Evolutionary conservation across 139 green algal genomes (phyloP), one percentile per base, ranked within the genome.

Genomic region (Tetradesmus obliquus): DNA sequence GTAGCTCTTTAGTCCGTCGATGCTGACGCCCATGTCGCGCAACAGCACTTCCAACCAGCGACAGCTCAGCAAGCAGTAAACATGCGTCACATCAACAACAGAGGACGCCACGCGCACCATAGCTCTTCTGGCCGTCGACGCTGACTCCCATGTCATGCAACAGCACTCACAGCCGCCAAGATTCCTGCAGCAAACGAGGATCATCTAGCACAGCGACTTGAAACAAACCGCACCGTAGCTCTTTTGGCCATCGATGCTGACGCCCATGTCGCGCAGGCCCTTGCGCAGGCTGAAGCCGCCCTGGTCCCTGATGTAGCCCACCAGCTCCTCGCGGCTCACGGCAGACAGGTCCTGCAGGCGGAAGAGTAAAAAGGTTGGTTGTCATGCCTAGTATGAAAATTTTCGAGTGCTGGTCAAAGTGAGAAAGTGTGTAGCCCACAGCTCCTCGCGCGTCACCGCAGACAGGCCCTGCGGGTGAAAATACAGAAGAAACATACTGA

Each of bases 221-320:
- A 72, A 71, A 45, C 32, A 45, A 45, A 45, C 17, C 80, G 15
- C 82, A 87, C 82, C 86, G 19, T 72, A 90, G 20, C 15, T 55
- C 53, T 54, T 83, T 12, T 10, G n/a, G 19, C 20, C 58, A 71
- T 90, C 86, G 4, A 89, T 5, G 54, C 12, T 84, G 8, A 92
- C 66, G 15, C 89, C 89, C 12, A 92, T 89, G 81, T 92, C 89
- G 60, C 58, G 55, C 3, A 92, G 89, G 2, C 58, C 45, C 32
- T 66, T 72, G 17, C 60, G 17, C 24, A 92, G 32, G 15, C 57
- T 20, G 45, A 69, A 84, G 32, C 62, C 81, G 20, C 89, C 89
- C 79, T 87, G 54, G 19, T 92, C 89, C 9, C 60, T 66, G 7
- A 92, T 24, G 51, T 79, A 66, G n/a, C 45, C 19, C 32, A 89